These are phyloP conservation scores for Phaeosphaeria sp. DNA, from an alignment of 2,329 filamentous ascomycete species.

Conservation along the genomic window DNA sequence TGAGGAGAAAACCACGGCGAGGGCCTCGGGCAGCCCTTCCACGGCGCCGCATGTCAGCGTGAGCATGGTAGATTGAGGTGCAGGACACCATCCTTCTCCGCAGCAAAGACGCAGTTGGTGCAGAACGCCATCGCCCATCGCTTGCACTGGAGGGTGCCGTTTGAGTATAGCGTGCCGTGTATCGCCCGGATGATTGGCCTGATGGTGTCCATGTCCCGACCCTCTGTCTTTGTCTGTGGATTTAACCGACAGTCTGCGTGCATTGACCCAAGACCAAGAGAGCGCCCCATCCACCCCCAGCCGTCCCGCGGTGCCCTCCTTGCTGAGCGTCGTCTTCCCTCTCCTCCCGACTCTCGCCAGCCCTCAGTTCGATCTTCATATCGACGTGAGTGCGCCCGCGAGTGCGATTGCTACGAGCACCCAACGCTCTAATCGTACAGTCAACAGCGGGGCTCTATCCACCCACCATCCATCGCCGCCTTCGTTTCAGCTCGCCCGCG, in stretches of 20 bases:
- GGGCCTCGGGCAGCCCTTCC: background rate
- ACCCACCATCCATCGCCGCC: background rate
- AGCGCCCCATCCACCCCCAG: constrained; percentile 1
- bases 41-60: background rate
- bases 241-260: background rate
- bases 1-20: background rate
- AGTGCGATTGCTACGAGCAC: background rate
- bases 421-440: background rate
- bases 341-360: constrained; percentile 5
- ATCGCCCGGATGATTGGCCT: constrained; percentile 2
- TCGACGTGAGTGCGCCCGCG: background rate
- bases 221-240: background rate
- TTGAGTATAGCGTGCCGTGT: background rate
- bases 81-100: background rate
- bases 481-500: background rate
- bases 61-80: background rate
- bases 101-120: background rate
- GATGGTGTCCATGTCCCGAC: constrained; percentile 1
- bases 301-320: background rate
- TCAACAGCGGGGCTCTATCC: background rate
- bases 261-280: background rate
- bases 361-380: constrained; percentile 1
- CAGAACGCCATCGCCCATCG: background rate
- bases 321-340: background rate
- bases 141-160: background rate